These are phyloP conservation scores for Marsdenia floribunda DNA, from an alignment of 257 asterid genomes.

Conservation along the genomic window DNA sequence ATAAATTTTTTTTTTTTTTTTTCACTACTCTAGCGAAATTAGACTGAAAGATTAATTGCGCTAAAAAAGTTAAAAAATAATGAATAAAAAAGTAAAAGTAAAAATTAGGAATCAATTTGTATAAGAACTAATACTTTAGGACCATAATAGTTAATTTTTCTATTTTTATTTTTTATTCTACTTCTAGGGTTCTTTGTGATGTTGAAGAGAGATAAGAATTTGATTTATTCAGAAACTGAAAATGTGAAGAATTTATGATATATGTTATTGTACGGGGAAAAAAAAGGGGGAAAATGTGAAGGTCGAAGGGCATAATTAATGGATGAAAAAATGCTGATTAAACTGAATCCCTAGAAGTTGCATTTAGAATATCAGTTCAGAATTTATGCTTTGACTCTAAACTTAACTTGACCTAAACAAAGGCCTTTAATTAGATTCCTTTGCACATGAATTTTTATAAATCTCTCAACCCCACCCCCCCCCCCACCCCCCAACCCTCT, in stretches of 20 bases:
- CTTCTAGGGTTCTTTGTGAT: neutral
- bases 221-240: neutral
- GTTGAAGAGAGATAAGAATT: neutral
- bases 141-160: no score
- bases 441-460: neutral
- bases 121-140: neutral
- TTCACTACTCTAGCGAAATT: no score
- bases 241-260: conserved; percentile 5
- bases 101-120: no score
- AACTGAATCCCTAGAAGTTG: conserved; percentile 7
- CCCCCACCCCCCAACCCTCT: no score
- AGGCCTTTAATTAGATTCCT: neutral
- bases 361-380: neutral
- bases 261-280: no score
- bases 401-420: neutral
- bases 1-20: no score
- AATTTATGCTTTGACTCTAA: conserved; percentile 11
- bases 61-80: no score
- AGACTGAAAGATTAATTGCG: no score
- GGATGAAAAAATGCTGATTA: neutral
- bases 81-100: no score
- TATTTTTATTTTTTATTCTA: no score
- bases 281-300: neutral
- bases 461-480: no score
- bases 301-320: neutral